Base-by-base conservation (phyloP, 2,329 filamentous ascomycete species). In the Colletotrichum horii region DNA sequence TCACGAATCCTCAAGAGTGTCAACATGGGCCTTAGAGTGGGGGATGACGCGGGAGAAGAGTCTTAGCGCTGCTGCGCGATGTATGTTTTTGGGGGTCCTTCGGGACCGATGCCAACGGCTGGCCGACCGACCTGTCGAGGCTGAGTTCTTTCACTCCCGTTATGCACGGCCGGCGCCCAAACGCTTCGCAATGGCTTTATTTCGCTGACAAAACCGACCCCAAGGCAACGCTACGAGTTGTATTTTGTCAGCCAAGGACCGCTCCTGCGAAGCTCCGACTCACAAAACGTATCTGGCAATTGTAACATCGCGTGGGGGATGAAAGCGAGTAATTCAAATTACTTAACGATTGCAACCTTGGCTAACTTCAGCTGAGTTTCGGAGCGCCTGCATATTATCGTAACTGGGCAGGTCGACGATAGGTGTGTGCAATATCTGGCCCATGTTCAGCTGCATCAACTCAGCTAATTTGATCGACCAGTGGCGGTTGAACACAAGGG, bases 51-150 rank as follows among this genome's bases (percentile, higher is more conserved):
- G 55, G 28, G 38, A 19, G 30, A 48, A 66, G 38, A 55, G 72
- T 67, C 72, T 70, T 67, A 75, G 72, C 72, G 72, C 69, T 71
- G 61, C 61, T 36, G 55, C 34, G 38, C 68, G 55, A 64, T 26
- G 34, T 38, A 28, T 19, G 16, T 26, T 38, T 28, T 58, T 58
- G 32, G 26, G 43, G 62, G 52, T 26, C 15, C 38, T n/a, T 75
- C 72, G 72, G 72, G 69, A 75, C 72, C 72, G 72, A 75, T 67
- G n/a, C 24, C 52, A 30, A 22, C 30, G 30, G 69, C 30, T 67
- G 38, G 22, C 62, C 56, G 62, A 67, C 67, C 55, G 43, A 56
- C 15, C 24, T 28, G 24, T 56, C 24, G 62, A 62, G 72, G 69
- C 72, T 75, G 72, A 72, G 72, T 26, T 55, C 36, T 36, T 34